Evolutionary conservation across 78 protist genomes (phyloP), one percentile per base, ranked within the genome.

Genomic region (Cavenderia fasciculata): DNA sequence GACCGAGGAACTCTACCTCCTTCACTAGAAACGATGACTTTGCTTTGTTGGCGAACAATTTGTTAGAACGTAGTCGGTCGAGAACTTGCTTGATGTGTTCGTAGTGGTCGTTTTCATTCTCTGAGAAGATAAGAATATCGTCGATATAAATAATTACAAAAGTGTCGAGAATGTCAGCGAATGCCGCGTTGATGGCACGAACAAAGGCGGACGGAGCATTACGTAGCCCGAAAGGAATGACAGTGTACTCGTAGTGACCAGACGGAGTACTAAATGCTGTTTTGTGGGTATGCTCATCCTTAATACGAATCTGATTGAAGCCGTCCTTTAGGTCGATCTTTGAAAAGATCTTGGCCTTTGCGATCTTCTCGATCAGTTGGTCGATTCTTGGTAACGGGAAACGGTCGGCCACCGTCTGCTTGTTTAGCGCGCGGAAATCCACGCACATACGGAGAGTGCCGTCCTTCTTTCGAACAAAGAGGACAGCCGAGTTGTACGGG

Each of bases 371-470:
- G 19, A 88, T 10, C 46, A 75, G 0, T 36, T 75, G 74, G 0
- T 54, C 54, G 0, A 29, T 74, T 3, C 11, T 73, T 46, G 93
- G 93, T 0, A 87, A 23, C 1, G 94, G 78, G 27, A 25, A 61
- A 49, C 14, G 1, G 51, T 69, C 19, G 25, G 56, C 19, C 18
- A 38, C 40, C 0, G 94, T 88, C 0, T 25, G 2, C 2, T n/a
- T 10, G 33, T 88, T 88, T 33, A 88, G 46, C 36, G 34, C 18
- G 1, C 94, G 29, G 63, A 76, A 76, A 79, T 88, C 94, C 19
- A 88, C 23, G 27, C 94, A 88, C 36, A 76, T 2, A 21, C 94
- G 23, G 31, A 27, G 29, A 3, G 27, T 4, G 11, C 94, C 82
- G 44, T 65, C 34, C 56, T 65, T 68, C 73, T 88, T 88, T 12